Evolutionary conservation across 192 early-diverging fungal species (phyloP).

Genomic region (Linnemannia elongata): DNA sequence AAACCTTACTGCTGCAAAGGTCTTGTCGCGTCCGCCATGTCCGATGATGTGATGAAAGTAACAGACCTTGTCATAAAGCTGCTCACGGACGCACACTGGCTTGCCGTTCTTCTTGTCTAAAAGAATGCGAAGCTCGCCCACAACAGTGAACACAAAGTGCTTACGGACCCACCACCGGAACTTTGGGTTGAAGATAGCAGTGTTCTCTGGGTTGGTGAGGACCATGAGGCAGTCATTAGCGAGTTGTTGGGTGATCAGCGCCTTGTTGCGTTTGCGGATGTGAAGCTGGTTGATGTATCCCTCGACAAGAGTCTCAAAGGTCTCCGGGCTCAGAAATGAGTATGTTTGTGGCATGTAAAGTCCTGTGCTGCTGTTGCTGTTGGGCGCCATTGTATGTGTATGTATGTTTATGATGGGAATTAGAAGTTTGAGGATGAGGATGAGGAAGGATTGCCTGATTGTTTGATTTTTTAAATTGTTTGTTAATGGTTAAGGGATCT

Average conservation of each 20-base stretch:
- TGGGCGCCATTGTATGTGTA: conserved; percentile 7
- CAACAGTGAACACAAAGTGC: conserved; percentile 34
- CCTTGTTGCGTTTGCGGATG: conserved; percentile 38
- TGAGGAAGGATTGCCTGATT: not conserved
- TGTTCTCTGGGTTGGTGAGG: conserved; percentile 32
- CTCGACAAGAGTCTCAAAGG: conserved; percentile 33
- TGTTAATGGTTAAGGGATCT: not conserved
- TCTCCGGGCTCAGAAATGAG: conserved; percentile 47
- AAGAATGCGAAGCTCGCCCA: conserved; percentile 26
- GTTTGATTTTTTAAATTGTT: not conserved
- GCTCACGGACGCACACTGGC: conserved; percentile 28
- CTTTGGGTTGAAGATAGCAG: conserved; percentile 33
- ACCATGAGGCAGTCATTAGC: conserved; percentile 40
- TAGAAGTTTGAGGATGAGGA: not conserved
- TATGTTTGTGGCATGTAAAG: conserved; percentile 50
- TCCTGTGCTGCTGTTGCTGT: conserved; percentile 16
- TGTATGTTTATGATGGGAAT: not conserved
- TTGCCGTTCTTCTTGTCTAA: conserved; percentile 40
- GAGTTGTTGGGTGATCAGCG: conserved; percentile 34
- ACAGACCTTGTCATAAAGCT: conserved; percentile 34
- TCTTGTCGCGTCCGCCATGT: conserved; percentile 37
- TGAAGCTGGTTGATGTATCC: conserved; percentile 31
- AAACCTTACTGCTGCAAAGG: conserved; percentile 35
- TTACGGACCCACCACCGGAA: conserved; percentile 39
- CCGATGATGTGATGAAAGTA: conserved; percentile 37